phyloP scores from a whole-genome alignment of 1,284 basidiomycete genomes.

The Moesziomyces aphidis region DNA sequence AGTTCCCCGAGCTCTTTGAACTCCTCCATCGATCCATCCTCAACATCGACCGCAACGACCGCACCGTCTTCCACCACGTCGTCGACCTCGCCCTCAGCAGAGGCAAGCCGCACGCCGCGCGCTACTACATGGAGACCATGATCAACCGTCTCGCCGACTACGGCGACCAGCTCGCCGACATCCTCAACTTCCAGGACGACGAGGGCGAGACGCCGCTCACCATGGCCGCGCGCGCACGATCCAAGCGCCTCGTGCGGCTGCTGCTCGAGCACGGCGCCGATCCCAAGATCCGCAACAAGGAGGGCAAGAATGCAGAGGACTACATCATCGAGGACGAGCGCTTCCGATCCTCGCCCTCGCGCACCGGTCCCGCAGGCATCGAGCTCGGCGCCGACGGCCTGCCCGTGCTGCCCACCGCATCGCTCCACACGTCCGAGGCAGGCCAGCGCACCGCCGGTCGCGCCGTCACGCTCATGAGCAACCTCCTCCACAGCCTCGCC shows the following conservation, averaged over 20 bases:
- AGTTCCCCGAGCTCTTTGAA: slow-evolving; percentile 98
- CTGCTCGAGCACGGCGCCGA: slow-evolving; percentile 97
- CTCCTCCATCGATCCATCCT: slow-evolving; percentile 95
- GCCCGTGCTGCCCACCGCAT: slow-evolving; percentile 35
- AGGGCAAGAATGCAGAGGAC: slow-evolving; percentile 97
- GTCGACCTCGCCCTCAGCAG: slow-evolving; percentile 98
- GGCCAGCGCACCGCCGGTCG: slow-evolving; percentile 87
- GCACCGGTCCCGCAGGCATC: slow-evolving; percentile 39
- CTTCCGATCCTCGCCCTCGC: slow-evolving; percentile 85
- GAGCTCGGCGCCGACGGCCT: slow-evolving; percentile 44
- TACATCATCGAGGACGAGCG: slow-evolving; percentile 99
- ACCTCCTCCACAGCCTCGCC: slow-evolving; percentile 88
- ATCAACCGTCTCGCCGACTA: slow-evolving; percentile 90
- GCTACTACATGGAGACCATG: slow-evolving; percentile 99
- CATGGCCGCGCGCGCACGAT: slow-evolving; percentile 93
- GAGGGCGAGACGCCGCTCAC: slow-evolving; percentile 98
- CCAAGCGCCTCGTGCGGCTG: slow-evolving; percentile 95
- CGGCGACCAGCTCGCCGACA: slow-evolving; percentile 94
- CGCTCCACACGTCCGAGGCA: slow-evolving; percentile 84
- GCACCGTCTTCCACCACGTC: slow-evolving; percentile 98
- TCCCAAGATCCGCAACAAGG: slow-evolving; percentile 93
- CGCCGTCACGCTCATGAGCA: slow-evolving; percentile 80
- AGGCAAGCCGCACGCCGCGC: slow-evolving; percentile 95
- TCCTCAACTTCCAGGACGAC: slow-evolving; percentile 99
- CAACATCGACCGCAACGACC: slow-evolving; percentile 98